Evolutionary conservation across 768 basidiomycete species (phyloP), one percentile per base, ranked within the genome.

Genomic region (Albatrellus ellisii): DNA sequence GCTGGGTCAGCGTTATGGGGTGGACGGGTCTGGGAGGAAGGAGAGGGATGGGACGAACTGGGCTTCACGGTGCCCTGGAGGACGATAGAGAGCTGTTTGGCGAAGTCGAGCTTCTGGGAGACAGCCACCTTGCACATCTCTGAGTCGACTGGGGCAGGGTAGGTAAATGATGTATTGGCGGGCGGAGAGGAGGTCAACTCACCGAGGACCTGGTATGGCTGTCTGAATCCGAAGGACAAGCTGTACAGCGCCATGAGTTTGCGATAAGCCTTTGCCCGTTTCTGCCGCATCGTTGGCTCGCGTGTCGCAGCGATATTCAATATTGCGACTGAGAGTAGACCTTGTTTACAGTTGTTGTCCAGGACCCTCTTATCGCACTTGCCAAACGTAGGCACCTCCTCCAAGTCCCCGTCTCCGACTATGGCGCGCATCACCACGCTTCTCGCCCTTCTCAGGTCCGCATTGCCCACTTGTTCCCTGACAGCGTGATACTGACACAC

Each of bases 281-380:
- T 95, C 64, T 95, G 89, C 42, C 91, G 71, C 95, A 99, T 99
- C 27, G 51, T n/a, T n/a, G n/a, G n/a, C n/a, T n/a, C n/a, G n/a
- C n/a, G n/a, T n/a, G n/a, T n/a, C n/a, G n/a, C n/a, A n/a, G n/a
- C n/a, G n/a, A n/a, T n/a, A n/a, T n/a, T n/a, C n/a, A n/a, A n/a
- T n/a, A n/a, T n/a, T n/a, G n/a, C n/a, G n/a, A n/a, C n/a, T n/a
- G n/a, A n/a, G 21, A 14, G 18, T 31, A n/a, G 20, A 39, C 9
- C 8, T 6, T 39, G 21, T 38, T 25, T 38, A 20, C 4, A 10
- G 20, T 7, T 21, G 22, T 21, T 38, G 20, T 38, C 20, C 22
- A 38, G 1, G 21, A 20, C 14, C 20, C 11, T 21, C 36, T 3
- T 12, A 38, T 10, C n/a, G 34, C 34, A n/a, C n/a, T n/a, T 36